Conservation (phyloP, 768 basidiomycete genomes). For the Amanita molliuscula region DNA sequence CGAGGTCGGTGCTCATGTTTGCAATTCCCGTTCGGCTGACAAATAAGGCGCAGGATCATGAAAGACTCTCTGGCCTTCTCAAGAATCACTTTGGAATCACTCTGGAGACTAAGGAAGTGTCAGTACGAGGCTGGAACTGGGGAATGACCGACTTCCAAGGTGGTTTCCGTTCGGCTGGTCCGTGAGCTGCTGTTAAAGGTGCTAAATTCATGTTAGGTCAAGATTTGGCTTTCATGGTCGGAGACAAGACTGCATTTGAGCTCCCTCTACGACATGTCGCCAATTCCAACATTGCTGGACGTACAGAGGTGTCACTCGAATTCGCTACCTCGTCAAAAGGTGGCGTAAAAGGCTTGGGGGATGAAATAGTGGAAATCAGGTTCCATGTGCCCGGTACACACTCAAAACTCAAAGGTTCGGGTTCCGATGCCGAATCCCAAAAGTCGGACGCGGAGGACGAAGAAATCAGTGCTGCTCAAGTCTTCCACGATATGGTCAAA, state of each 20-base stretch:
- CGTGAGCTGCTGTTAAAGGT: slow-evolving; percentile 2
- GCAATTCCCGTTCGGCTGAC: background rate
- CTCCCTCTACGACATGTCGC: slow-evolving; percentile 79
- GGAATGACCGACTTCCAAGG: slow-evolving; percentile 92
- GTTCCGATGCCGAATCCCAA: slow-evolving; percentile 66
- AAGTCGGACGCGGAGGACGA: slow-evolving; percentile 68
- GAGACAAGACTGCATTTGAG: slow-evolving; percentile 83
- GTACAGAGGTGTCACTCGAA: slow-evolving; percentile 98
- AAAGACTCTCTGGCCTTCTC: slow-evolving; percentile 67
- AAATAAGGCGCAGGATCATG: slow-evolving; percentile 62
- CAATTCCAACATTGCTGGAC: slow-evolving; percentile 96
- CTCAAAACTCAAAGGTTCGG: slow-evolving; percentile 41
- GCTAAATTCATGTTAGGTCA: slow-evolving; percentile 41
- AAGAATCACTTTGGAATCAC: slow-evolving; percentile 84
- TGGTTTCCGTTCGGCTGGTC: slow-evolving; percentile 19
- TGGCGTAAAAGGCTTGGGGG: slow-evolving; percentile 34
- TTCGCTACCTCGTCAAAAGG: slow-evolving; percentile 49
- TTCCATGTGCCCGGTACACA: slow-evolving; percentile 88
- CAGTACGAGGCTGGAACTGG: slow-evolving; percentile 98
- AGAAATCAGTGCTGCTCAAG: slow-evolving; percentile 86
- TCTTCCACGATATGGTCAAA: slow-evolving; percentile 93
- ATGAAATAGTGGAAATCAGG: slow-evolving; percentile 93
- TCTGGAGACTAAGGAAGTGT: slow-evolving; percentile 77
- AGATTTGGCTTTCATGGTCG: slow-evolving; percentile 86
- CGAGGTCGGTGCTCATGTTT: slow-evolving; percentile 41